Conservation (phyloP, 73 alveolate species). For the Durusdinium trenchii region DNA sequence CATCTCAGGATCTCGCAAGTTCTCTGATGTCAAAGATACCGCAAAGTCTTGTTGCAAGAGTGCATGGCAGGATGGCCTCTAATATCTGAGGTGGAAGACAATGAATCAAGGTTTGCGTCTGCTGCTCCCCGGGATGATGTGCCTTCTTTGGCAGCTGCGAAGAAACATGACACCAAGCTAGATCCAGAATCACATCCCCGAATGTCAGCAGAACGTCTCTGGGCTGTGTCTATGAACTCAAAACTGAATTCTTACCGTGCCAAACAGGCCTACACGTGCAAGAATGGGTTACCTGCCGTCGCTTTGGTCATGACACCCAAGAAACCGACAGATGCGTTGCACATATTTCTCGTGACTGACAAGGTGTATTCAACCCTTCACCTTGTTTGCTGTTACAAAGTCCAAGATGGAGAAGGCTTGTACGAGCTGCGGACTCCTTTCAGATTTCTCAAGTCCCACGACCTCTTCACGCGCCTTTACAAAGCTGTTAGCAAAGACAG, state of each 20-base stretch:
- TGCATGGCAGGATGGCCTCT: constrained; percentile 20
- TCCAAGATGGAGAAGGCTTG: not conserved
- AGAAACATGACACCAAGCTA: not conserved
- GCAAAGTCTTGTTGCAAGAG: not conserved
- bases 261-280: not conserved
- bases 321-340: not conserved
- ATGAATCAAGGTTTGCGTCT: not conserved
- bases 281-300: not conserved
- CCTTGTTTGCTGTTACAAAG: not conserved
- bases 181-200: not conserved
- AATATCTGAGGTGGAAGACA: not conserved
- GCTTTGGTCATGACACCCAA: not conserved
- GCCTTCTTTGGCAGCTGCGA: not conserved
- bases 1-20: not conserved
- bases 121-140: not conserved
- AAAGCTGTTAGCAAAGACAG: not conserved
- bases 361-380: not conserved
- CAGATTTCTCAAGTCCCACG: not conserved
- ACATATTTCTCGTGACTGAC: constrained; percentile 15
- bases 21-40: not conserved
- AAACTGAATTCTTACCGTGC: not conserved
- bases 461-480: not conserved
- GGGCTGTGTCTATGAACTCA: constrained; percentile 8
- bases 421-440: not conserved
- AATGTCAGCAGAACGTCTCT: not conserved